These are phyloP conservation scores for Graphiopsis chlorocephala DNA, from an alignment of 2,329 filamentous ascomycete species.

Conservation along the genomic window DNA sequence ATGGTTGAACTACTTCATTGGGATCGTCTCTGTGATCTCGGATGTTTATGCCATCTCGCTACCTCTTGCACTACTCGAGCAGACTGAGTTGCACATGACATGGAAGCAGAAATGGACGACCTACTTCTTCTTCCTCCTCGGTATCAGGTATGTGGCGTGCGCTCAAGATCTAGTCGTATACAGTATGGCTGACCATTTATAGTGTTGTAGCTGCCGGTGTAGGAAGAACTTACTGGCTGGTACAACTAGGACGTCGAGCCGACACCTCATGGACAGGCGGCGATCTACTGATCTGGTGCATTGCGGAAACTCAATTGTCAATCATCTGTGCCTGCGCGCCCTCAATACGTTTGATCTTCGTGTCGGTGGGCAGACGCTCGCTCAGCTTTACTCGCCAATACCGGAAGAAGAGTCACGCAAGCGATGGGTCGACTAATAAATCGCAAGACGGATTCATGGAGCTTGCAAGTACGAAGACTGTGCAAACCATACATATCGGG, in stretches of 20 bases:
- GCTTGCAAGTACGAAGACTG: background rate
- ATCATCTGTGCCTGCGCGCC: background rate
- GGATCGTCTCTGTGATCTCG: background rate
- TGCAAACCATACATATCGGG: background rate
- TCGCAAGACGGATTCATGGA: background rate
- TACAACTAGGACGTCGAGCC: background rate
- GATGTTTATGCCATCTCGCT: background rate
- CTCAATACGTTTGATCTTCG: background rate
- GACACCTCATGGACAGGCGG: background rate
- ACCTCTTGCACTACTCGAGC: background rate
- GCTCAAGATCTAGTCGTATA: background rate
- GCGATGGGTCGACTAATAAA: background rate
- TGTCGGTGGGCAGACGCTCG: background rate
- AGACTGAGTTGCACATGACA: background rate
- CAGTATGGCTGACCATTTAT: background rate
- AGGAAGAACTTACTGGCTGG: background rate
- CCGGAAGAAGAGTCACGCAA: background rate
- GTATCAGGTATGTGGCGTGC: background rate
- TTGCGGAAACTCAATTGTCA: background rate
- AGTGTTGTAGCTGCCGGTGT: background rate
- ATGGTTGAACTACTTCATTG: background rate
- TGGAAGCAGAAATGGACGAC: background rate
- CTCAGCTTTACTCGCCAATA: background rate
- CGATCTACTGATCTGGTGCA: background rate
- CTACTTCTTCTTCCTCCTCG: background rate